Evolutionary conservation across 2,329 filamentous ascomycete genomes (phyloP).

Genomic region (Lasiodiplodia gonubiensis): DNA sequence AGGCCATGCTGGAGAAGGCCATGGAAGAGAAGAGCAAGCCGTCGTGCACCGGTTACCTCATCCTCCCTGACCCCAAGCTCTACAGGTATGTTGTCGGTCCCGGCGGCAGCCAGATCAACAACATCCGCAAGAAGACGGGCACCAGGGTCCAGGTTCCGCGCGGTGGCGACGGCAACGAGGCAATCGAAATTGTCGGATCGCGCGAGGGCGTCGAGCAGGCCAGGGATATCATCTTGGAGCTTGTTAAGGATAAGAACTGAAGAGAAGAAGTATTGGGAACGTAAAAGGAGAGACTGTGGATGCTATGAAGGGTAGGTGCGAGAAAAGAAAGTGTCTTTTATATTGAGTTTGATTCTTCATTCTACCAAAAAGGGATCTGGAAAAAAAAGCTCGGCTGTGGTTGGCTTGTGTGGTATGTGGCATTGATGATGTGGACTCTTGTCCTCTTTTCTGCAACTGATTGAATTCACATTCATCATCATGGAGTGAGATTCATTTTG

Average conservation of each 20-base stretch:
- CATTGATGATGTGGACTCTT: background rate
- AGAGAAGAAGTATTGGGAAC: too few species aligned
- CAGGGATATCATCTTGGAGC: conserved; percentile 84
- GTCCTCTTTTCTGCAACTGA: conserved; percentile 19
- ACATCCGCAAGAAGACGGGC: conserved; percentile 87
- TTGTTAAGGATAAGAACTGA: conserved; percentile 60
- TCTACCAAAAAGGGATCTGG: background rate
- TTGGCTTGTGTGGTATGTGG: background rate
- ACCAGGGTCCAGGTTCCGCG: conserved; percentile 94
- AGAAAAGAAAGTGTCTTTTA: background rate
- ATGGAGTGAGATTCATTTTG: background rate
- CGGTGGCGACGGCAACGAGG: conserved; percentile 74
- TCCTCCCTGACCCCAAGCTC: conserved; percentile 85
- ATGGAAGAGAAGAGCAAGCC: conserved; percentile 73
- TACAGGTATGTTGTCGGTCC: conserved; percentile 91
- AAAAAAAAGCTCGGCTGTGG: background rate
- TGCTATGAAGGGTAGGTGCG: background rate
- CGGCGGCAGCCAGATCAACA: conserved; percentile 88
- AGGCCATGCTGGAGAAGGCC: conserved; percentile 73
- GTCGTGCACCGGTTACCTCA: conserved; percentile 80
- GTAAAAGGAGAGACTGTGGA: too few species aligned
- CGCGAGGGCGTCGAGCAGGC: conserved; percentile 84
- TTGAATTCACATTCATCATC: background rate
- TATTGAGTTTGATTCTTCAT: background rate
- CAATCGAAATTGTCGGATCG: conserved; percentile 86